phyloP scores from a whole-genome alignment of 805 yeast genomes.

The Blastobotrys robertii region DNA sequence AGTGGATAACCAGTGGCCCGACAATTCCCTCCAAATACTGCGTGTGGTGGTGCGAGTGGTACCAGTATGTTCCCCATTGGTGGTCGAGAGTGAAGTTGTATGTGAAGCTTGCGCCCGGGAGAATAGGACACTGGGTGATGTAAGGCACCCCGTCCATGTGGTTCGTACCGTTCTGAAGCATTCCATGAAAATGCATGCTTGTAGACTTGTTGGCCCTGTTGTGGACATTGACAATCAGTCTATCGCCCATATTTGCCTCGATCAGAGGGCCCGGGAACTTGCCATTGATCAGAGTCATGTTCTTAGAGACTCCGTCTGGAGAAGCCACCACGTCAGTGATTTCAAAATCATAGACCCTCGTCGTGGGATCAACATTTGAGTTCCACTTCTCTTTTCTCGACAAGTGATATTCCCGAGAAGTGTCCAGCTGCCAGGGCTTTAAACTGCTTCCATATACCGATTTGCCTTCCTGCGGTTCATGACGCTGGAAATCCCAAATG shows the following conservation, averaged over 20 bases:
- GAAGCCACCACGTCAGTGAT: conserved; percentile 14
- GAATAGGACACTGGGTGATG: conserved; percentile 43
- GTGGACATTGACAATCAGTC: conserved; percentile 28
- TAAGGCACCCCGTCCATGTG: conserved; percentile 44
- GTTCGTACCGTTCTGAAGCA: conserved; percentile 37
- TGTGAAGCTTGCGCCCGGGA: conserved; percentile 32
- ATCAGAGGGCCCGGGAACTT: conserved; percentile 43
- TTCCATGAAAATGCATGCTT: conserved; percentile 46
- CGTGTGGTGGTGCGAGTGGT: conserved; percentile 41
- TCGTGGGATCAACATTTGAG: conserved; percentile 7
- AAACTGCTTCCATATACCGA: conserved; percentile 13
- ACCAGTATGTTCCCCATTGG: conserved; percentile 46
- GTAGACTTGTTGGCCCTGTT: conserved; percentile 34
- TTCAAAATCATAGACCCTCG: conserved; percentile 16
- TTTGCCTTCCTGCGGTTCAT: not conserved
- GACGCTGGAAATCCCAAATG: too few species aligned
- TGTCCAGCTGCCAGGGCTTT: conserved; percentile 23
- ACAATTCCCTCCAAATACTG: conserved; percentile 41
- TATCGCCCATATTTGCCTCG: conserved; percentile 31
- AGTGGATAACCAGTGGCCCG: conserved; percentile 39
- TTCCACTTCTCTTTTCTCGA: conserved; percentile 12
- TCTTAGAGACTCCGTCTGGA: conserved; percentile 23
- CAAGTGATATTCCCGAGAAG: conserved; percentile 19
- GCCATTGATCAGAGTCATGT: conserved; percentile 33
- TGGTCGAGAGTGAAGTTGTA: conserved; percentile 34